phyloP scores from a whole-genome alignment of 495 filamentous ascomycete genomes.

The Hypoxylon trugodes region DNA sequence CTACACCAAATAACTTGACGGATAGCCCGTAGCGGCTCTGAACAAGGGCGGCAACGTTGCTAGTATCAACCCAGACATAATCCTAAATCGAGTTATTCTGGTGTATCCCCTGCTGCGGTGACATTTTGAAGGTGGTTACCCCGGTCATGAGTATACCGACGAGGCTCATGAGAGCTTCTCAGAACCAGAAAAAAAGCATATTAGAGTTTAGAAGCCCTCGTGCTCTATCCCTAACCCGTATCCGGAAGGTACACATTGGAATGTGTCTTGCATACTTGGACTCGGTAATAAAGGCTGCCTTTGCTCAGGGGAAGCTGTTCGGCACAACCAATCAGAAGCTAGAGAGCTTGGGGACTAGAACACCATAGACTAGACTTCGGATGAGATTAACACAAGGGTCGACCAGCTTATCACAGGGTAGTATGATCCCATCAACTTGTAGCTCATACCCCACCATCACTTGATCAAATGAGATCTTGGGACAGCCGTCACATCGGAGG shows the following conservation, averaged over 20 bases:
- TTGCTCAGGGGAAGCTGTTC: conserved; percentile 41
- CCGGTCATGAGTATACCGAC: conserved; percentile 16
- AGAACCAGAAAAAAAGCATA: conserved; percentile 14
- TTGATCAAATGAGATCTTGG: conserved; percentile 42
- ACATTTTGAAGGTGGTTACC: conserved; percentile 15
- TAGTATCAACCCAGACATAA: conserved; percentile 19
- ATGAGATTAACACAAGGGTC: conserved; percentile 36
- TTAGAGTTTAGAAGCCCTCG: conserved; percentile 30
- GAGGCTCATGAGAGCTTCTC: conserved; percentile 35
- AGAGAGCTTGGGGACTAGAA: conserved; percentile 8
- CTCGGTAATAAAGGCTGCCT: conserved; percentile 38
- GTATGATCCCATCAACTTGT: conserved; percentile 37
- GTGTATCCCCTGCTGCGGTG: conserved; percentile 17
- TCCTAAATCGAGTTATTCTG: conserved; percentile 16
- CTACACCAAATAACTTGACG: conserved; percentile 9
- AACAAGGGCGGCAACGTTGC: conserved; percentile 46
- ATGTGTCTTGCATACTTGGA: conserved; percentile 39
- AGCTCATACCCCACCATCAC: conserved; percentile 45
- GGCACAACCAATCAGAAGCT: conserved; percentile 33
- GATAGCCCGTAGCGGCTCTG: conserved; percentile 15
- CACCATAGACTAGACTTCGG: conserved; percentile 31
- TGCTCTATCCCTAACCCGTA: conserved; percentile 40
- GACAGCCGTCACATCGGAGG: conserved; percentile 34
- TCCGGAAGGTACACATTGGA: conserved; percentile 42
- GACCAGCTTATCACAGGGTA: conserved; percentile 41